Conservation (phyloP, 2,329 filamentous ascomycete genomes). For the Torrubiellomyces zombiae region DNA sequence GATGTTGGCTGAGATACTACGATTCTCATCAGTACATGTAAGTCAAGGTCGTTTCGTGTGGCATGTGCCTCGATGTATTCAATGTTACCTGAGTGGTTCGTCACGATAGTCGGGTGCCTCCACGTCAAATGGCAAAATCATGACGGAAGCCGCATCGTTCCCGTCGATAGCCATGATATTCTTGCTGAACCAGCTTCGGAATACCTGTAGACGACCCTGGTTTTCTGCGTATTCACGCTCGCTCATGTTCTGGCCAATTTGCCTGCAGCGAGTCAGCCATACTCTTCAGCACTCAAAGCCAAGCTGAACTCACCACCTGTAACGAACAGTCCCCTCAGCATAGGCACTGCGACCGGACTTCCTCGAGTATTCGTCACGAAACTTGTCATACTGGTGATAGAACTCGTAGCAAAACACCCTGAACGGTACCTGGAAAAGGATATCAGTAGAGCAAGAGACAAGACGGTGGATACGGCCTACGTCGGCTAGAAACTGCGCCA, state of each 20-base stretch:
- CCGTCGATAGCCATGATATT: conserved; percentile 9
- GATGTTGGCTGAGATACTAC: no score
- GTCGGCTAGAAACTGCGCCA: conserved; percentile 13
- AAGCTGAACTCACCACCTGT: conserved; percentile 12
- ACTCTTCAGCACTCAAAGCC: conserved; percentile 1
- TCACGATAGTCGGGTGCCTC: conserved; percentile 11
- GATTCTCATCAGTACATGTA: no score
- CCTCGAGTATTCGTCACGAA: conserved; percentile 10
- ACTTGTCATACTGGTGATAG: conserved; percentile 13
- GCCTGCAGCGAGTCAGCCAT: conserved; percentile 6
- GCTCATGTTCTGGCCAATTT: conserved; percentile 8
- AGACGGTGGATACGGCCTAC: background rate
- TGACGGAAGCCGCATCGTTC: conserved; percentile 8
- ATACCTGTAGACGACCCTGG: conserved; percentile 10
- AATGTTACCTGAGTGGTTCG: conserved; percentile 10
- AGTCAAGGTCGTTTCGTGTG: conserved; percentile 4
- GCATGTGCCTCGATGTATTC: no score
- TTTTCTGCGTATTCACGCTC: conserved; percentile 9
- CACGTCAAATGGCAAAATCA: conserved; percentile 13
- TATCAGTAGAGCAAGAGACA: background rate
- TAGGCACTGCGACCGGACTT: conserved; percentile 11
- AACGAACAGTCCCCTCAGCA: conserved; percentile 12
- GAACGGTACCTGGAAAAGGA: conserved; percentile 14
- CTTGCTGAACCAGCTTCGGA: conserved; percentile 15
- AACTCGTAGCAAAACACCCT: conserved; percentile 16